Evolutionary conservation across 2,329 filamentous ascomycete species (phyloP).

Genomic region (Blumeria hordei): DNA sequence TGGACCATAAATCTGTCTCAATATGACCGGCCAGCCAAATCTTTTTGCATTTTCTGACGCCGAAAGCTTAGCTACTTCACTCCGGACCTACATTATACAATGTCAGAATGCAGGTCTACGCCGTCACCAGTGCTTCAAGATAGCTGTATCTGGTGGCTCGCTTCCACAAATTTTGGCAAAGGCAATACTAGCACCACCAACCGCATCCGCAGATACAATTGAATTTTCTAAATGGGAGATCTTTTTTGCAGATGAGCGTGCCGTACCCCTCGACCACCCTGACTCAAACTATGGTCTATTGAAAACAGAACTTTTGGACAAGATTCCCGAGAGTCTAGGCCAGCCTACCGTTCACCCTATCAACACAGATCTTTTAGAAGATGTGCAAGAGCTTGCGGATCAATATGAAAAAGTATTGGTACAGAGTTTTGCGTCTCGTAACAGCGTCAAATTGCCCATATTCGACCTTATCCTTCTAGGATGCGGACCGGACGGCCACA

Average conservation of each 20-base stretch:
- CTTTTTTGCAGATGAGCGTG: slow-evolving; percentile 95
- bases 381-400: slow-evolving; percentile 80
- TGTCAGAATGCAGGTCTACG: slow-evolving; percentile 56
- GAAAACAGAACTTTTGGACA: slow-evolving; percentile 69
- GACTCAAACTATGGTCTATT: slow-evolving; percentile 88
- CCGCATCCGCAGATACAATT: slow-evolving; percentile 31
- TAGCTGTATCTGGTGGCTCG: slow-evolving; percentile 83
- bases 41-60: slow-evolving; percentile 60
- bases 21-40: slow-evolving; percentile 22
- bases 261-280: slow-evolving; percentile 69
- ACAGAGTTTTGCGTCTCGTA: slow-evolving; percentile 63
- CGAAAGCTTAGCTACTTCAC: slow-evolving; percentile 45
- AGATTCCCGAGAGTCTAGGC: slow-evolving; percentile 45
- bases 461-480: slow-evolving; percentile 88
- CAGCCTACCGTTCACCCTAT: slow-evolving; percentile 55
- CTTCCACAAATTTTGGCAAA: slow-evolving; percentile 71
- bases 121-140: slow-evolving; percentile 67
- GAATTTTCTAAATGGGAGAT: slow-evolving; percentile 84
- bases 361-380: slow-evolving; percentile 38
- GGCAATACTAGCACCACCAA: slow-evolving; percentile 41
- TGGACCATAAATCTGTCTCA: background rate
- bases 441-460: slow-evolving; percentile 81
- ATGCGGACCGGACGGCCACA: slow-evolving; percentile 89
- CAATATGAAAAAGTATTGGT: slow-evolving; percentile 80
- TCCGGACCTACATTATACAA: slow-evolving; percentile 63